Base-by-base conservation (phyloP, 1,284 basidiomycete species). In the Athelia sp. region DNA sequence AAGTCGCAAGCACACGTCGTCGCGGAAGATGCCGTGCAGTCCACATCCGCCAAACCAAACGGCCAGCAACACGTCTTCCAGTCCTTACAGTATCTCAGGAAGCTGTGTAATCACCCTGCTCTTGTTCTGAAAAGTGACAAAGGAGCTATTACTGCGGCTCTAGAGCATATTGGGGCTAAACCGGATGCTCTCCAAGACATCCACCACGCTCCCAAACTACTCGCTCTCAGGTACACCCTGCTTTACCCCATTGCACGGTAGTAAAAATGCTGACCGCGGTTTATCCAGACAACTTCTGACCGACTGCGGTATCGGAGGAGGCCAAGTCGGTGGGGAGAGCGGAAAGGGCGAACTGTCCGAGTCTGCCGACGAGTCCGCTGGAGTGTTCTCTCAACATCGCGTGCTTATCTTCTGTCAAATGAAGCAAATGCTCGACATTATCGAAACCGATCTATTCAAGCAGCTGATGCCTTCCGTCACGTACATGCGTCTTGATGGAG, bases 341-440 rank as follows among this genome's bases (percentile, higher is more conserved):
- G 6, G 4, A 6, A 22, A 26, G 10, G 23, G 23, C 19, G 19
- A 73, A 57, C 64, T 81, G 3, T 74, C 73, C 22, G 83, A 89
- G 53, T 70, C 76, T 0, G 72, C 81, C 40, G 66, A 79, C 18
- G 79, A 84, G 2, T 66, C 77, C 0, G 70, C 70, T 26, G 78
- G 78, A 10, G 72, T 78, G 29, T 89, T 95, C 60, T 91, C 93
- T 15, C 94, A 97, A 61, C 97, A 99, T 65, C 92, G 97, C 31
- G 95, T 98, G 44, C 81, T 99, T 56, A 96, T 99, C 64, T 99
- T 99, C 72, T 99, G 96, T 64, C 97, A 99, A 70, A 91, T 98
- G 81, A 97, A 97, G 65, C 91, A 94, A 63, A 99, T 99, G 97
- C 79, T 99, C 42, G 93, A 99, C 66, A 90, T 99, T 62, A 97